phyloP scores from a whole-genome alignment of 2,329 filamentous ascomycete genomes.

The Pseudopithomyces maydicus region DNA sequence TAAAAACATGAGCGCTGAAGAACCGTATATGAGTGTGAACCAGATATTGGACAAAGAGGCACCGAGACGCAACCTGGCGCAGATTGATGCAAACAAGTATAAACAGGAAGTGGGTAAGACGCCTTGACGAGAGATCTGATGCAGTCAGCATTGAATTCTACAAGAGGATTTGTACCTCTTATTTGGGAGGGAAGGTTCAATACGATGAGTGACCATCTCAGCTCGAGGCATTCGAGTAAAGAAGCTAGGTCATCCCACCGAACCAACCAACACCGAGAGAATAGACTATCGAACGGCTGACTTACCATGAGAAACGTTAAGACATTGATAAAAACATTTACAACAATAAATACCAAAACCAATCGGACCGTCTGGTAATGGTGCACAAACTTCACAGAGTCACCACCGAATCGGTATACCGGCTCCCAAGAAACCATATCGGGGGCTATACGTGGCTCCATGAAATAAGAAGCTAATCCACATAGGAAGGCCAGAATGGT shows the following conservation, averaged over 20 bases:
- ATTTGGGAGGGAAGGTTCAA: not conserved
- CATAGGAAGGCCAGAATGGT: conserved; percentile 30
- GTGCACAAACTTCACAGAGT: conserved; percentile 15
- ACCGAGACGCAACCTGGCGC: conserved; percentile 29
- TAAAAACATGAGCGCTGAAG: conserved; percentile 29
- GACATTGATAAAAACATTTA: conserved; percentile 31
- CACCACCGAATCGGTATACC: conserved; percentile 18
- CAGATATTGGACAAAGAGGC: conserved; percentile 31
- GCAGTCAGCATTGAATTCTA: not conserved
- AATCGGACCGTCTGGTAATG: conserved; percentile 30
- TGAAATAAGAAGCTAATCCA: conserved; percentile 30
- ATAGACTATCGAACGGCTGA: conserved; percentile 10
- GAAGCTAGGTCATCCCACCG: not conserved
- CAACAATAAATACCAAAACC: conserved; percentile 32
- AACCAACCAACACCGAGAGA: not conserved
- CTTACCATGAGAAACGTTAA: conserved; percentile 39
- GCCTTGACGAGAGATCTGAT: conserved; percentile 34
- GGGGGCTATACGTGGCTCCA: conserved; percentile 33
- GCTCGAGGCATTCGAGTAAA: not conserved
- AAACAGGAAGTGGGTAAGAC: conserved; percentile 35
- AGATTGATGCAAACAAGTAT: conserved; percentile 32
- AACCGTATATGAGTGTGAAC: conserved; percentile 36
- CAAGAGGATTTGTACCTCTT: too few relatives aligned
- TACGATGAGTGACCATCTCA: too few relatives aligned
- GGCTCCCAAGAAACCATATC: conserved; percentile 35